A percentile compares a stretch with the other conserved stretches of the same genome.
These are phyloP conservation scores for Apiospora rasikravindrae DNA, from an alignment of 2,329 filamentous ascomycete genomes.

Conservation along the genomic window DNA sequence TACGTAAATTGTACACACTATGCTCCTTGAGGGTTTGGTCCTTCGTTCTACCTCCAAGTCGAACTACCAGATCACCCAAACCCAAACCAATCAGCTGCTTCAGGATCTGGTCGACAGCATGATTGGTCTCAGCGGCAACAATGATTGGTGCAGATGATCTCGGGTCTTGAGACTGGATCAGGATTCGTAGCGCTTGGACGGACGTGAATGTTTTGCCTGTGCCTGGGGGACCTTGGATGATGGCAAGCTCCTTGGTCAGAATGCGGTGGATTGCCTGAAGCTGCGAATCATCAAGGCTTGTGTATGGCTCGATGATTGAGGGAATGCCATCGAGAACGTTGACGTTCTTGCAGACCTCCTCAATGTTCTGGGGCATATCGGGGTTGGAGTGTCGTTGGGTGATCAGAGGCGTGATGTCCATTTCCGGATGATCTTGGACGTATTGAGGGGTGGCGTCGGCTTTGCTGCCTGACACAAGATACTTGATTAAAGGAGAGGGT, in stretches of 20 bases:
- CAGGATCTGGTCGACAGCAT: conserved; percentile 85
- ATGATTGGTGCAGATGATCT: conserved; percentile 66
- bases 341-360: conserved; percentile 27
- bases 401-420: conserved; percentile 42
- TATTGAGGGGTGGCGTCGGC: conserved; percentile 38
- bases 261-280: conserved; percentile 71
- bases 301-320: conserved; percentile 34
- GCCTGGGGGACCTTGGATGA: conserved; percentile 83
- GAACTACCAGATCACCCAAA: conserved; percentile 64
- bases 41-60: conserved; percentile 70
- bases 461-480: conserved; percentile 58
- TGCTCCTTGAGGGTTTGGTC: conserved; percentile 68
- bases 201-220: conserved; percentile 83
- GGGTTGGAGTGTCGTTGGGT: conserved; percentile 35
- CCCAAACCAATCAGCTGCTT: conserved; percentile 57
- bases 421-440: conserved; percentile 35
- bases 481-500: conserved; percentile 65
- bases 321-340: conserved; percentile 34
- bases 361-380: conserved; percentile 16
- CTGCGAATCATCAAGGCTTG: conserved; percentile 72
- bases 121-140: conserved; percentile 86
- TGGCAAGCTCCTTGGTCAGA: conserved; percentile 71
- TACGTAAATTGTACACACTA: conserved; percentile 68
- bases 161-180: conserved; percentile 63
- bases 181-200: conserved; percentile 69